phyloP scores from a whole-genome alignment of 1,284 basidiomycete genomes.

The Papiliotrema terrestris region DNA sequence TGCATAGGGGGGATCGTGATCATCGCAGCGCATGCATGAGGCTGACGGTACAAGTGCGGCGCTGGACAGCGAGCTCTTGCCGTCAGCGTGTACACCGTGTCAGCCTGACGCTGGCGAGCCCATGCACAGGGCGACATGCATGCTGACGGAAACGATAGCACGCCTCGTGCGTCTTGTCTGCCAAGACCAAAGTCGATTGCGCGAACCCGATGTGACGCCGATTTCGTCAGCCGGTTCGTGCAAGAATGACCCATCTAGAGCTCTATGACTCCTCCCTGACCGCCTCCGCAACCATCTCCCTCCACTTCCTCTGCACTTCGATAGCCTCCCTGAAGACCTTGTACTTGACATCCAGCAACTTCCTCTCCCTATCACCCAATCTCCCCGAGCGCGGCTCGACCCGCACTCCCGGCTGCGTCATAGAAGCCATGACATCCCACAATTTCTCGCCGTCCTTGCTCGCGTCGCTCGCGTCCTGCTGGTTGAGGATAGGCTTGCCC shows the following conservation, averaged over 20 bases:
- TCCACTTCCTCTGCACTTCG: conserved; percentile 69
- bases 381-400: conserved; percentile 63
- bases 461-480: conserved; percentile 50
- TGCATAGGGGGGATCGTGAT: no score
- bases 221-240: no score
- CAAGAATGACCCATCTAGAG: not conserved
- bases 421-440: conserved; percentile 95
- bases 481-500: conserved; percentile 44
- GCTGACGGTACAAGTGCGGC: no score
- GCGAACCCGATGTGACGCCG: no score
- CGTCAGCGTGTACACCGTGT: no score
- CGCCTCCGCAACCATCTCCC: conserved; percentile 34
- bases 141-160: no score
- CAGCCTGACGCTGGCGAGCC: no score
- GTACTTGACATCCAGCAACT: conserved; percentile 85
- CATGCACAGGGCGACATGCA: no score
- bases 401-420: conserved; percentile 80
- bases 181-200: no score
- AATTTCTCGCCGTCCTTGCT: conserved; percentile 63
- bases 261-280: conserved; percentile 9
- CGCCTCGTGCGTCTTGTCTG: no score
- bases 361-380: conserved; percentile 57
- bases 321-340: conserved; percentile 87
- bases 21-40: no score
- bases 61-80: no score